These are phyloP conservation scores for Hanseniaspora vineae DNA, from an alignment of 805 yeast genomes.

Conservation along the genomic window DNA sequence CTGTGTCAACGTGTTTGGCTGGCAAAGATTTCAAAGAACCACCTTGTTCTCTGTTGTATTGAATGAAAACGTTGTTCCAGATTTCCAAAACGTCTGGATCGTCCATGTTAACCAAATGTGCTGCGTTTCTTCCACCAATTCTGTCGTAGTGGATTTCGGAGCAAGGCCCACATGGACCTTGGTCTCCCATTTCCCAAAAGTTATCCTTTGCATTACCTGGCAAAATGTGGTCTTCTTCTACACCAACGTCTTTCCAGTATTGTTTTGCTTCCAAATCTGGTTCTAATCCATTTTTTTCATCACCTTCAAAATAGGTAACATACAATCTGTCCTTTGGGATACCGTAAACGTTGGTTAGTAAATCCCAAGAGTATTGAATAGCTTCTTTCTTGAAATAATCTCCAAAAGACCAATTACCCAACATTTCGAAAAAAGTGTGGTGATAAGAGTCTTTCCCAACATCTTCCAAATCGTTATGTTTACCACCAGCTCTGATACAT, in stretches of 20 bases:
- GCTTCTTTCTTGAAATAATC: conserved; percentile 97
- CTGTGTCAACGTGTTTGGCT: conserved; percentile 93
- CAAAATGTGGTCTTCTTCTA: conserved; percentile 79
- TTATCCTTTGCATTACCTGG: conserved; percentile 88
- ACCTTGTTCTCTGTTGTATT: conserved; percentile 88
- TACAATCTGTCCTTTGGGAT: conserved; percentile 69
- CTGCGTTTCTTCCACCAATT: conserved; percentile 95
- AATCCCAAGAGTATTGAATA: conserved; percentile 77
- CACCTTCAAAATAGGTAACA: conserved; percentile 96
- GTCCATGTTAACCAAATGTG: conserved; percentile 82
- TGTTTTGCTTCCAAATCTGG: conserved; percentile 91
- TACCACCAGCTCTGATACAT: conserved; percentile 99
- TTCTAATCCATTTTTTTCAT: conserved; percentile 62
- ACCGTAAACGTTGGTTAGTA: conserved; percentile 75
- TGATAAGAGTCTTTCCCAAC: conserved; percentile 97
- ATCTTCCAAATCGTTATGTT: conserved; percentile 95
- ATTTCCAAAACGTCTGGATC: conserved; percentile 97
- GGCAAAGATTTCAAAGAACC: conserved; percentile 73
- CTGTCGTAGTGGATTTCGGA: conserved; percentile 96
- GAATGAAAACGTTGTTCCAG: conserved; percentile 97
- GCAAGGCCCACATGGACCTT: conserved; percentile 99
- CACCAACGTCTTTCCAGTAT: conserved; percentile 79
- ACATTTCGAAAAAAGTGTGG: conserved; percentile 97
- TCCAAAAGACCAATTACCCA: conserved; percentile 99
- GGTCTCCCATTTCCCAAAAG: conserved; percentile 99